phyloP scores from a whole-genome alignment of 2,329 filamentous ascomycete species.

The Phaeophleospora eucalypticola region DNA sequence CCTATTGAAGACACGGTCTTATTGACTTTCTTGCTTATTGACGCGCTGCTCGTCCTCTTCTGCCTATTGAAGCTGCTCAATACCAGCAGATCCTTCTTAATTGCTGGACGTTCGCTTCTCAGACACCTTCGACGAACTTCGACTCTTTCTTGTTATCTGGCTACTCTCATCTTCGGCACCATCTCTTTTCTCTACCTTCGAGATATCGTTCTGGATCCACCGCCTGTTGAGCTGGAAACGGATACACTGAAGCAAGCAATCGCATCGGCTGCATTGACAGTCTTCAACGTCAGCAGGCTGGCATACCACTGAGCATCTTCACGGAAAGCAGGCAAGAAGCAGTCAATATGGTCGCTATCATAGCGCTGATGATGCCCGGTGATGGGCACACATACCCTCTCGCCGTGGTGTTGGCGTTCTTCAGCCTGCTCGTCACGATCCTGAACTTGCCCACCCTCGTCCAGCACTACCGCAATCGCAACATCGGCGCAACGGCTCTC shows the following conservation, averaged over 20 bases:
- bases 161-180: constrained; percentile 10
- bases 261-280: background rate
- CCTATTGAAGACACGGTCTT: constrained; percentile 27
- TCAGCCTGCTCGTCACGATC: constrained; percentile 49
- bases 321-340: background rate
- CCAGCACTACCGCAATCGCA: constrained; percentile 58
- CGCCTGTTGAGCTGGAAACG: constrained; percentile 10
- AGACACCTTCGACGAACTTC: constrained; percentile 9
- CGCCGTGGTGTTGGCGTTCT: constrained; percentile 44
- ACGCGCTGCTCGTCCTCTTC: constrained; percentile 18
- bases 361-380: background rate
- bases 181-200: constrained; percentile 11
- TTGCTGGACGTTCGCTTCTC: background rate
- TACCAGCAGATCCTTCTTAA: constrained; percentile 2
- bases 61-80: constrained; percentile 18
- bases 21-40: constrained; percentile 27
- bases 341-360: constrained; percentile 1
- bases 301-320: background rate
- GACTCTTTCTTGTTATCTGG: constrained; percentile 14
- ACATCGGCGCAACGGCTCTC: constrained; percentile 56
- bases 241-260: background rate
- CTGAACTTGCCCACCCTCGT: constrained; percentile 55
- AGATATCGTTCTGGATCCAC: constrained; percentile 15
- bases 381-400: constrained; percentile 25
- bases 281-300: constrained; percentile 2